Percentiles rank a stretch among this genome's conserved stretches.
Evolutionary conservation across 306 rosid species (phyloP).

Genomic region (Pyrus betulifolia): DNA sequence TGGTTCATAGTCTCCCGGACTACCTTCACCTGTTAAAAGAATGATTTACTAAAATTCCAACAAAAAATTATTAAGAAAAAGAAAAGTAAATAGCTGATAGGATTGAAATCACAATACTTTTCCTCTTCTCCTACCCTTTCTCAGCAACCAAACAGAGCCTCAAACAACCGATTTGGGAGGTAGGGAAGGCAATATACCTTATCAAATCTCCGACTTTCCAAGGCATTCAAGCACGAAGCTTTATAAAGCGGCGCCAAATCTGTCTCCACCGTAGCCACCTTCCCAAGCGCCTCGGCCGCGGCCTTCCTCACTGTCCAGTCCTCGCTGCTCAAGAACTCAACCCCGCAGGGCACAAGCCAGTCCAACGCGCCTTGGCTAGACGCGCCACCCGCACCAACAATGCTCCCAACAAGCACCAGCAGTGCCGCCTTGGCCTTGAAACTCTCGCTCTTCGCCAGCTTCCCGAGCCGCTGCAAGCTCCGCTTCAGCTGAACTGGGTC

Average conservation of each 20-base stretch:
- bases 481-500: constrained; percentile 47
- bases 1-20: constrained; percentile 87
- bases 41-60: neutral
- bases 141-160: constrained; percentile 1
- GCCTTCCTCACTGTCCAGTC: constrained; percentile 97
- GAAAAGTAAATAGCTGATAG: neutral
- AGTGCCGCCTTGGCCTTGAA: constrained; percentile 79
- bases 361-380: constrained; percentile 53
- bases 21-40: constrained; percentile 63
- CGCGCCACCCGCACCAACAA: constrained; percentile 67
- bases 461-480: constrained; percentile 66
- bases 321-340: constrained; percentile 61
- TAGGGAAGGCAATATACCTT: constrained; percentile 38
- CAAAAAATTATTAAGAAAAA: neutral
- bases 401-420: constrained; percentile 62
- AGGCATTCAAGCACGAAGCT: constrained; percentile 53
- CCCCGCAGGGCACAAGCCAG: constrained; percentile 74
- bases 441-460: constrained; percentile 64
- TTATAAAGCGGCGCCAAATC: constrained; percentile 53
- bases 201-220: constrained; percentile 86
- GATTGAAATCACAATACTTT: neutral
- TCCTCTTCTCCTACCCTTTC: neutral
- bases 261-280: constrained; percentile 57
- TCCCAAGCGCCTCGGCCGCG: constrained; percentile 72
- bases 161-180: neutral